Conservation (phyloP, 2,329 filamentous ascomycete genomes). For the Aureobasidium melanogenum region DNA sequence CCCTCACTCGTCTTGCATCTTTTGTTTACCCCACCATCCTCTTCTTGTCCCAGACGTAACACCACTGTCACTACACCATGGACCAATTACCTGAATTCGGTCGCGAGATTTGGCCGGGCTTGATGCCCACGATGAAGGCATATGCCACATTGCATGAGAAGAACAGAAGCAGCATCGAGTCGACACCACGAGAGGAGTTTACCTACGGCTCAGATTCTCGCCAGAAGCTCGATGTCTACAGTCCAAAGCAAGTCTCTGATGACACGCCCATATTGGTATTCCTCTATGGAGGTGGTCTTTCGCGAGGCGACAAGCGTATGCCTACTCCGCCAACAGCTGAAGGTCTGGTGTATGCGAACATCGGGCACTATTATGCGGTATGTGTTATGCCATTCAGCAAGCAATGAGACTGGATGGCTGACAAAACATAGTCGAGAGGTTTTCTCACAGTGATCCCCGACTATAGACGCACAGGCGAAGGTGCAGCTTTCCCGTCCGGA, state of each 20-base stretch:
- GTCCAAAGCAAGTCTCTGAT: constrained; percentile 15
- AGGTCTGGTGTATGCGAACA: constrained; percentile 28
- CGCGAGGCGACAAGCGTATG: constrained; percentile 25
- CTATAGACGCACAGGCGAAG: constrained; percentile 32
- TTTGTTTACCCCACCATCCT: not conserved
- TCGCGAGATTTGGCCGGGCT: constrained; percentile 16
- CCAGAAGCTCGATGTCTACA: constrained; percentile 34
- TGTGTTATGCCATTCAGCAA: not conserved
- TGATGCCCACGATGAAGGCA: constrained; percentile 19
- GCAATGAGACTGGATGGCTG: not conserved
- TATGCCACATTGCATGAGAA: constrained; percentile 19
- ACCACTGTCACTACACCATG: too few relatives aligned
- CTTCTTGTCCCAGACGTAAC: too few relatives aligned
- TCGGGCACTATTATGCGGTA: constrained; percentile 20
- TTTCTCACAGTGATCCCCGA: constrained; percentile 27
- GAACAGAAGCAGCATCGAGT: constrained; percentile 19
- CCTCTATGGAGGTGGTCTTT: constrained; percentile 29
- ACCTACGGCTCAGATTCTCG: constrained; percentile 28
- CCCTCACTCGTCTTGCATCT: not conserved
- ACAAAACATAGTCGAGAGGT: constrained; percentile 16
- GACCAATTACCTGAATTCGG: constrained; percentile 22
- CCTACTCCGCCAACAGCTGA: constrained; percentile 15
- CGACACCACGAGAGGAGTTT: constrained; percentile 21
- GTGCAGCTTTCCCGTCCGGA: constrained; percentile 33
- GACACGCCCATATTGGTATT: constrained; percentile 22